Evolutionary conservation across 2,329 filamentous ascomycete genomes (phyloP), one percentile per base, ranked within the genome.

Genomic region (Monilinia polystroma): DNA sequence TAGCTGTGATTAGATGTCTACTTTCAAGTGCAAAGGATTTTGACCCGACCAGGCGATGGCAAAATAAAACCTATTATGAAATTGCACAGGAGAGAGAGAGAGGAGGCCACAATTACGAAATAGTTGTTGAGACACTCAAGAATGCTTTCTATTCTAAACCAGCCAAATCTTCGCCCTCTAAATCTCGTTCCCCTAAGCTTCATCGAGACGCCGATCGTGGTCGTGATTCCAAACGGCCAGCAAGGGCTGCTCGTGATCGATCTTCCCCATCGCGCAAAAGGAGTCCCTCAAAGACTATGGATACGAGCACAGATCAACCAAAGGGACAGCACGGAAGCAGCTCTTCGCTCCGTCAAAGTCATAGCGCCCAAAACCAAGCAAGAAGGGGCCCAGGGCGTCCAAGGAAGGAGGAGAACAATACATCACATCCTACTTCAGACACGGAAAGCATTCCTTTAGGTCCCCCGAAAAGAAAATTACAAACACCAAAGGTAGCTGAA

Each of bases 81-180:
- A 88, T 98, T 69, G 92, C 95, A 2, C 64, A 62, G 29, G 64
- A 66, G 32, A 86, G 90, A 72, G 88, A 92, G 58, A 87, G 92
- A 52, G 88, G 88, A 71, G 94, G 95, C 0, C 91, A 93, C 10
- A 90, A 92, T 68, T 97, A 93, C 92, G 89, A 94, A 76, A 88
- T 94, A 69, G 95, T 99, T 77, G 88, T 90, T 70, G 86, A 92
- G 54, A 81, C 96, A 66, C 78, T 99, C 59, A 93, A 93, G 76
- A 84, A 88, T 51, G 86, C 90, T 4, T 93, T 88, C 71, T 86
- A 85, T 71, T 85, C 82, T 70, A 85, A 84, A 65, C 77, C 76
- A 2, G 80, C 83, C 60, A 85, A 83, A 70, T 60, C 65, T 14
- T 80, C 82, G 26, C 73, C 75, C 16, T 71, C 76, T 23, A 87